Evolutionary conservation across 139 green algal species (phyloP), one percentile per base, ranked within the genome.

Genomic region (Zygnema circumcarinatum): DNA sequence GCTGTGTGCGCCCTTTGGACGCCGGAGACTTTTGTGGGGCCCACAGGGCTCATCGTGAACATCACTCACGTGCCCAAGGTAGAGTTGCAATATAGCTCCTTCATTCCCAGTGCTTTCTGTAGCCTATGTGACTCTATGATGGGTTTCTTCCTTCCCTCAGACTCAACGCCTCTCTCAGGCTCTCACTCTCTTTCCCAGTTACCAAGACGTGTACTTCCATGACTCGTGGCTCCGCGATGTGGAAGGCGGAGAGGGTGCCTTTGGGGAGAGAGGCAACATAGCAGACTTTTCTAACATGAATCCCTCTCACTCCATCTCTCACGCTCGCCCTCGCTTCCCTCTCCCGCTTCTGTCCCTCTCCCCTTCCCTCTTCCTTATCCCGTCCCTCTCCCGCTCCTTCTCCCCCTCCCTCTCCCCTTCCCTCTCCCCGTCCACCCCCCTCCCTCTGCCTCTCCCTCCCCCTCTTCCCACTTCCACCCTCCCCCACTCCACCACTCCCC

Each of bases 1-100:
- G 35, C 69, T 78, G 69, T 78, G 69, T 78, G 69, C 16, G 35
- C 35, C 16, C 16, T 78, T 41, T 78, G 69, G 69, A 52, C 35
- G 11, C 35, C 35, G 16, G 35, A 78, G 11, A 78, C 69, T 41
- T 78, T 52, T 41, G 36, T 41, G 35, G 36, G 36, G 11, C 35
- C 35, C 35, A 39, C 35, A 78, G 69, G 69, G 35, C 69, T 78
- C 16, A 78, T 78, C 69, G 69, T 52, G 16, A 41, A 41, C 16
- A 7, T 78, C 16, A 11, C 7, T 41, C 69, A 78, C 35, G 16
- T 78, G 7, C 69, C 69, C 11, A 78, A 78, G 69, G 69, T 78
- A 78, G 35, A 16, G 7, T 20, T 78, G 11, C 36, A 39, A 52
- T 41, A 78, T 41, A 16, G 11, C 69, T 20, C 7, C 7, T 7